Conservation (phyloP, 116 monocot genomes). For the Posidonia oceanica region DNA sequence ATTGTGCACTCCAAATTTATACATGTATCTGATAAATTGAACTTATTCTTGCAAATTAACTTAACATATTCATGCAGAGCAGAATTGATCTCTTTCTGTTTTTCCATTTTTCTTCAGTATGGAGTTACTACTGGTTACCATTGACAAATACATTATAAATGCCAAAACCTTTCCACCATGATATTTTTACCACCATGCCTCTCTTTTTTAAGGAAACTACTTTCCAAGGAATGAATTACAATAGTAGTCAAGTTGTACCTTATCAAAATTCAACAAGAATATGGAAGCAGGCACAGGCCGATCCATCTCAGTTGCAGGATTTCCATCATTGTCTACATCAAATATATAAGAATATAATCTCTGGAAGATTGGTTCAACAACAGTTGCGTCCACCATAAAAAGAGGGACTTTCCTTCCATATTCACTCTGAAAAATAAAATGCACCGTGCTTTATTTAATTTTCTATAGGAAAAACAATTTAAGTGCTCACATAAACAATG, state of each 20-base stretch:
- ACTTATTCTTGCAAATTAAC: too few relatives aligned
- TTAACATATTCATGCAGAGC: too few relatives aligned
- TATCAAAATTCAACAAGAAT: slow-evolving; percentile 91
- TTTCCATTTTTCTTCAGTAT: too few relatives aligned
- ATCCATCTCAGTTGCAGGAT: slow-evolving; percentile 68
- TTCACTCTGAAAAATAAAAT: slow-evolving; percentile 48
- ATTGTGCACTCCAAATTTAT: too few relatives aligned
- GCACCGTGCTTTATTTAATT: neutral
- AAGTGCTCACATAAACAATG: neutral
- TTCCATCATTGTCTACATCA: slow-evolving; percentile 61
- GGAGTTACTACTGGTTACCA: too few relatives aligned
- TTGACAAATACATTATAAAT: neutral
- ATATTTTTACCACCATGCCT: neutral
- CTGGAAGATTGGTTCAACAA: slow-evolving; percentile 72
- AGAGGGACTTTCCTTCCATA: slow-evolving; percentile 79
- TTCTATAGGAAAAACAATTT: neutral
- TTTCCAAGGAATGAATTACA: neutral
- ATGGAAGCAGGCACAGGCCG: slow-evolving; percentile 72
- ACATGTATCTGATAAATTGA: too few relatives aligned
- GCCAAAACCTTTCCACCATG: neutral
- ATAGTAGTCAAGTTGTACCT: slow-evolving; percentile 31
- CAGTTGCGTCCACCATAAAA: slow-evolving; percentile 74
- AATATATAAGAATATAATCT: slow-evolving; percentile 85
- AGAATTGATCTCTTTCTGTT: too few relatives aligned
- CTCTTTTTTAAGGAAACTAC: neutral